These are phyloP conservation scores for Talaromyces verruculosus DNA, from an alignment of 2,329 filamentous ascomycete species.

Conservation along the genomic window DNA sequence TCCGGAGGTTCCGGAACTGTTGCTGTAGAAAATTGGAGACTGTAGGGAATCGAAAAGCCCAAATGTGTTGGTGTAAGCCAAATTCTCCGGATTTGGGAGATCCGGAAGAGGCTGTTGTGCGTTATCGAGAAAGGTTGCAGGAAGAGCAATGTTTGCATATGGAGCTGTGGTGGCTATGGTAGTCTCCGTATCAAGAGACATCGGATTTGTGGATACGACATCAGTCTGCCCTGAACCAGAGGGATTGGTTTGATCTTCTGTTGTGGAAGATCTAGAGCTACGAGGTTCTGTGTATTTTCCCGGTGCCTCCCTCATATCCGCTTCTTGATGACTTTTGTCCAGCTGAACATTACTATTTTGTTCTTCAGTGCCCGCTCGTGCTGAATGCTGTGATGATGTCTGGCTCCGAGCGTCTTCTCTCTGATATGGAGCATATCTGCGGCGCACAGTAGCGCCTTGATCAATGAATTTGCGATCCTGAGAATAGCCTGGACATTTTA, in stretches of 20 bases:
- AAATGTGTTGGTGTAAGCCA: not conserved
- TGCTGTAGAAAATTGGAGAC: not conserved
- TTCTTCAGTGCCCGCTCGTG: not conserved
- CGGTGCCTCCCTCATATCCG: not conserved
- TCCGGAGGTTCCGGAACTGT: not conserved
- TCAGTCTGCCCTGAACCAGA: not conserved
- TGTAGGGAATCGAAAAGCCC: not conserved
- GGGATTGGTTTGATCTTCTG: not conserved
- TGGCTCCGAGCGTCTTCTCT: constrained; percentile 23
- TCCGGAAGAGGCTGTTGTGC: not conserved
- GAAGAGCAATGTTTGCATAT: not conserved
- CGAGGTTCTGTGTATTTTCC: not conserved
- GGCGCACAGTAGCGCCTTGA: constrained; percentile 43
- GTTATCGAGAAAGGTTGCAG: constrained; percentile 3
- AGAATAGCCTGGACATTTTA: constrained; percentile 45
- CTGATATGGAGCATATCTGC: constrained; percentile 41
- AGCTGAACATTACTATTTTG: not conserved
- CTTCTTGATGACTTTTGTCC: not conserved
- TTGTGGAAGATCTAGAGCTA: not conserved
- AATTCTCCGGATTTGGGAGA: not conserved
- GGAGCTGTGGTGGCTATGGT: not conserved
- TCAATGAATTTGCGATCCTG: constrained; percentile 47
- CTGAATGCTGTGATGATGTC: not conserved
- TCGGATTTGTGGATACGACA: not conserved
- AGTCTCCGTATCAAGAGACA: not conserved